Evolutionary conservation across 129 eudicot genomes (phyloP).

Genomic region (sunflower (Helianthus annuus)): DNA sequence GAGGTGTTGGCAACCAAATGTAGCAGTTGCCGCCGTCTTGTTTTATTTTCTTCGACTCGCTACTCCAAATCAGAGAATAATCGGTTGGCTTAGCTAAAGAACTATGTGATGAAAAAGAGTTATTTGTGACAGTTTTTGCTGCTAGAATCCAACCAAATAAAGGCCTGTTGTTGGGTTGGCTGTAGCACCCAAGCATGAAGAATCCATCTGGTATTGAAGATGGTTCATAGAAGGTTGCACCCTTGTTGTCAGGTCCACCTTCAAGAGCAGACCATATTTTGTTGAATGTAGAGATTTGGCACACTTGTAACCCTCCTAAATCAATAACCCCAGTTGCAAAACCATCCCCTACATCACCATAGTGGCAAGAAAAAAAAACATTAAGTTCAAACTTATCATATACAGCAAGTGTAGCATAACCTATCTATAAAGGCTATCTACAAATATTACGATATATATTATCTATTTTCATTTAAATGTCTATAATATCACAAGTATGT

Average conservation of each 20-base stretch:
- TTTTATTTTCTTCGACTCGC: conserved; percentile 50
- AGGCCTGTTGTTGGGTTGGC: conserved; percentile 69
- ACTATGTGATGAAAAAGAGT: conserved; percentile 17
- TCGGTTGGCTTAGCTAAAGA: conserved; percentile 56
- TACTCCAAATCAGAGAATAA: conserved; percentile 73
- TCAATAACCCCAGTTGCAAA: conserved; percentile 72
- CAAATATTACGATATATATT: no score
- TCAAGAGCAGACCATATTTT: conserved; percentile 66
- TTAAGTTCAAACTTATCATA: no score
- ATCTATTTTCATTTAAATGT: no score
- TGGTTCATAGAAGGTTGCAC: conserved; percentile 73
- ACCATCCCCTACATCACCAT: conserved; percentile 48
- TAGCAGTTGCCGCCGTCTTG: conserved; percentile 53
- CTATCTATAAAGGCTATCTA: no score
- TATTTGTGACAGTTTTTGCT: conserved; percentile 41
- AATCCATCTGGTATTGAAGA: conserved; percentile 63
- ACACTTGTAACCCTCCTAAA: conserved; percentile 71
- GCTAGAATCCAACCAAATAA: conserved; percentile 69
- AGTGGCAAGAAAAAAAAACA: neutral
- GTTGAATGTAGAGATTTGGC: conserved; percentile 53
- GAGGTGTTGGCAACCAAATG: conserved; percentile 78
- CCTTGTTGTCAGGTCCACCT: conserved; percentile 70
- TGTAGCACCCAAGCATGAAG: conserved; percentile 59
- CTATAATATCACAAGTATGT: no score
- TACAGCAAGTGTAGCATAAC: no score